phyloP scores from a whole-genome alignment of 108 stramenopile genomes.

The Parmales sp. region DNA sequence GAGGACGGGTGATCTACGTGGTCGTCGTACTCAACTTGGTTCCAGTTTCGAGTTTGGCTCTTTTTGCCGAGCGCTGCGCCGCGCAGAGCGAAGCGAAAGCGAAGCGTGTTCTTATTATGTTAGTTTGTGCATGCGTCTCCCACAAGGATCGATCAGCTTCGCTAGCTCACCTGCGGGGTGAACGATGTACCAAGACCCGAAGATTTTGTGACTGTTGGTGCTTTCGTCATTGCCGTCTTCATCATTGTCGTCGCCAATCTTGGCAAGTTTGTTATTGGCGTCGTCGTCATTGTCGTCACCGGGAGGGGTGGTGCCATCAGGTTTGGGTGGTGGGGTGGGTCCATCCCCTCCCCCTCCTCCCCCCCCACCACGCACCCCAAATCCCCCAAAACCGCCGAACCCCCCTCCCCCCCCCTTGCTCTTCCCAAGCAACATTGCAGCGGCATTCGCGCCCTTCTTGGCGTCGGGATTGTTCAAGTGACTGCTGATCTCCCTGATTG shows the following conservation, averaged over 20 bases:
- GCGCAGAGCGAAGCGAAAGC: too few relatives aligned
- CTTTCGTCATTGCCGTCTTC: background rate
- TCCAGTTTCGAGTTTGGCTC: background rate
- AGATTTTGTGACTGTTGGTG: slow-evolving; percentile 2
- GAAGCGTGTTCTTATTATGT: too few relatives aligned
- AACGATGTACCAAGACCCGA: background rate
- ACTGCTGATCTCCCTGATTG: background rate
- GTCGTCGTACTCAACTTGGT: slow-evolving; percentile 1
- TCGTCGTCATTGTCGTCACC: background rate
- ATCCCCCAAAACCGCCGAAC: background rate
- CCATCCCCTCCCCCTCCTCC: background rate
- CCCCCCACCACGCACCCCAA: background rate
- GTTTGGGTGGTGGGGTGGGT: too few relatives aligned
- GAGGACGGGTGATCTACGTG: background rate
- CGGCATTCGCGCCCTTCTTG: background rate
- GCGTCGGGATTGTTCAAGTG: slow-evolving; percentile 2
- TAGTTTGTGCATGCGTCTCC: too few relatives aligned
- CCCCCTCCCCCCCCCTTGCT: background rate
- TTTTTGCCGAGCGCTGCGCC: slow-evolving; percentile 3
- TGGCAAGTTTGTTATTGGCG: background rate
- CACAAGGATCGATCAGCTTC: too few relatives aligned
- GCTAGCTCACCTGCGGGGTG: too few relatives aligned
- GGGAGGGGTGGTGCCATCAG: background rate
- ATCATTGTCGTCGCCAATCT: background rate
- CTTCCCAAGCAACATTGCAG: background rate